Evolutionary conservation across 441 rosid species (phyloP), one percentile per base, ranked within the genome.

Genomic region (Lagerstroemia fauriei): DNA sequence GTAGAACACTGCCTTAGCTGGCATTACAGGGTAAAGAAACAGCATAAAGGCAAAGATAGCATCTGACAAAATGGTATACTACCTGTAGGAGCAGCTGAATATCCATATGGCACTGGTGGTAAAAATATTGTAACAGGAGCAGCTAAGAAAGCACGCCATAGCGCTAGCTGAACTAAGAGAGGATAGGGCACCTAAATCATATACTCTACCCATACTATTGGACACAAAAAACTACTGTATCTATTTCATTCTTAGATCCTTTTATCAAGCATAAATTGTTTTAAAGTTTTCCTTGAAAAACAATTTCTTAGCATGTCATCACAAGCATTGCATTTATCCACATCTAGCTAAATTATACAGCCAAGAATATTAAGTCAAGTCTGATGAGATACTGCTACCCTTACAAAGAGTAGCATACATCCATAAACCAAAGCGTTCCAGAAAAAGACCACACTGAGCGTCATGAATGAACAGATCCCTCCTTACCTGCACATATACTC

Each of bases 391-490:
- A 1, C 29, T 11, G 38, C n/a, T 66, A 32, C n/a, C 20, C 44
- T 38, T 65, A 57, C 2, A 7, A 66, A 82, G 50, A 78, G 85
- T 91, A 92, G 99, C 97, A 95, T 95, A 95, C 98, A 95, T 50
- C 99, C 98, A 88, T 94, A 95, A 80, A 93, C 95, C 87, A 94
- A 97, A 80, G 98, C 97, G 90, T 89, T 80, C 99, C 99, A 50
- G 94, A 92, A 79, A 77, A 83, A 22, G 99, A 95, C 99, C 98
- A 95, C 75, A n/a, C n/a, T 93, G 99, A 85, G 93, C 99, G 88
- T 95, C 98, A 85, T 95, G 98, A 88, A 95, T 82, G 44, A 38
- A 38, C 44, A 27, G 99, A 98, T 71, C 99, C 99, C 81, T 95
- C 99, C 87, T 94, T 95, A 86, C 99, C 99, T 93, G 93, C 78